A percentile compares a stretch with the other conserved stretches of the same genome.
These are phyloP conservation scores for Histomonas meleagridis DNA, from an alignment of 208 protist genomes.

Conservation along the genomic window DNA sequence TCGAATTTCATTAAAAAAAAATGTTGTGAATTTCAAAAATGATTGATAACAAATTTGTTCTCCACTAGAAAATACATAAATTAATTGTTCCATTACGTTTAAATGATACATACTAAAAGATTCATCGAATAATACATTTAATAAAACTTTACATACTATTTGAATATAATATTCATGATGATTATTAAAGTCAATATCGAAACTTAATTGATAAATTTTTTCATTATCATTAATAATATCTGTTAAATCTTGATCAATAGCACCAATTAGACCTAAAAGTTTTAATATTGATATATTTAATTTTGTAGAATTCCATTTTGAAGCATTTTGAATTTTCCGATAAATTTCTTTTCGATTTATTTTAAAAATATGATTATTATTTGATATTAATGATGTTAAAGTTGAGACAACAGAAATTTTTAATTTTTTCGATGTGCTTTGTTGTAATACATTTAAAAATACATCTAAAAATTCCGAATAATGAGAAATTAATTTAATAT, in stretches of 20 bases:
- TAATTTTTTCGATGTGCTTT: neutral
- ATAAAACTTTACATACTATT: neutral
- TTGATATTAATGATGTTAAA: neutral
- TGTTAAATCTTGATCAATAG: neutral
- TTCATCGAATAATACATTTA: neutral
- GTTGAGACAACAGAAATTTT: neutral
- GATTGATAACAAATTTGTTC: neutral
- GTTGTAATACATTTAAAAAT: neutral
- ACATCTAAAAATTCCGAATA: neutral
- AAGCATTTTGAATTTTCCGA: neutral
- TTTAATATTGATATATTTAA: neutral
- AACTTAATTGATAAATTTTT: no score
- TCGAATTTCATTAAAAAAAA: neutral
- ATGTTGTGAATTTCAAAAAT: neutral
- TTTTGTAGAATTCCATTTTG: neutral
- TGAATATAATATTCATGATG: neutral
- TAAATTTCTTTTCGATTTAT: neutral
- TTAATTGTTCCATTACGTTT: neutral
- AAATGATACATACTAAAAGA: neutral
- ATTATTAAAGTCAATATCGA: neutral
- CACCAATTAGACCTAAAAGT: neutral
- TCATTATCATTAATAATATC: neutral
- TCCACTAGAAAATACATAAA: neutral
- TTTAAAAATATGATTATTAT: neutral
- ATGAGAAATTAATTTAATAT: neutral